These are phyloP conservation scores for Excoecaria agallocha DNA, from an alignment of 345 rosid species.

Conservation along the genomic window DNA sequence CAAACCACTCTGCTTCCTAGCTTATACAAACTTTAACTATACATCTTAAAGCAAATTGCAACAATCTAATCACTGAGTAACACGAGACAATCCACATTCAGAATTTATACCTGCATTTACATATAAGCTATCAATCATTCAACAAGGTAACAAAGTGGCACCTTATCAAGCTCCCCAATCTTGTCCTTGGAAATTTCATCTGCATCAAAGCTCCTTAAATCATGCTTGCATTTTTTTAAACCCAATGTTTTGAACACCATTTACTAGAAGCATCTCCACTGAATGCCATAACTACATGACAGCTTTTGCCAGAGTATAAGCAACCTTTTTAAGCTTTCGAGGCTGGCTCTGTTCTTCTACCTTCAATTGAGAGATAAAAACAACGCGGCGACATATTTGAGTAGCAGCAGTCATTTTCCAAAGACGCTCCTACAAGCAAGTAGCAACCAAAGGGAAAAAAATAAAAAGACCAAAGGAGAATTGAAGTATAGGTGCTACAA, in stretches of 20 bases:
- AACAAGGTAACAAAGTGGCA: slow-evolving; percentile 23
- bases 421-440: slow-evolving; percentile 72
- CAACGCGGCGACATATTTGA: slow-evolving; percentile 72
- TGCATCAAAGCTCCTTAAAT: slow-evolving; percentile 25
- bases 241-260: slow-evolving; percentile 32
- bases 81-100: background rate
- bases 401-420: slow-evolving; percentile 99
- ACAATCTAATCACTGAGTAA: background rate
- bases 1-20: background rate
- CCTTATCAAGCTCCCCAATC: slow-evolving; percentile 38
- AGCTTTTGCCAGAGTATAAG: slow-evolving; percentile 69
- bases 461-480: background rate
- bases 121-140: background rate
- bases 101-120: background rate
- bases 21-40: background rate
- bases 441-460: slow-evolving; percentile 5
- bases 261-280: slow-evolving; percentile 46
- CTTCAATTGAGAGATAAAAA: slow-evolving; percentile 58
- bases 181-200: slow-evolving; percentile 36
- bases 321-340: slow-evolving; percentile 56
- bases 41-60: background rate
- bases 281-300: slow-evolving; percentile 88
- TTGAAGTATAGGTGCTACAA: no score
- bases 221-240: slow-evolving; percentile 23
- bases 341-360: slow-evolving; percentile 49